Percentiles rank a stretch among this genome's conserved stretches.
These are phyloP conservation scores for Clarireedia paspali DNA, from an alignment of 2,329 filamentous ascomycete genomes.

Conservation along the genomic window DNA sequence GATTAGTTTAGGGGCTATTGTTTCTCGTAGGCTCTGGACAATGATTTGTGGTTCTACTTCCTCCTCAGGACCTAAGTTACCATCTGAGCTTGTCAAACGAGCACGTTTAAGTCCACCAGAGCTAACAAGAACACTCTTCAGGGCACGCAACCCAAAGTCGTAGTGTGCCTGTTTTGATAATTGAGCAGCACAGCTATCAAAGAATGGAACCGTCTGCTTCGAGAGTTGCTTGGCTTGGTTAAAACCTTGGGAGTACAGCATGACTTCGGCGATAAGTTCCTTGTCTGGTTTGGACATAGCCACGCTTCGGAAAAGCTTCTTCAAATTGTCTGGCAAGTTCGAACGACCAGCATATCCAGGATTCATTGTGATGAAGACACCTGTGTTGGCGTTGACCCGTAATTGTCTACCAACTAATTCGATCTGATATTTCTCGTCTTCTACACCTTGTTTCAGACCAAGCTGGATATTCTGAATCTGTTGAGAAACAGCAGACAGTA, in stretches of 20 bases:
- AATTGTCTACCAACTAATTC: slow-evolving; percentile 90
- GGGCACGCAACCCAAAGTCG: slow-evolving; percentile 92
- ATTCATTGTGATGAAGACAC: slow-evolving; percentile 99
- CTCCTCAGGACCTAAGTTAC: slow-evolving; percentile 55
- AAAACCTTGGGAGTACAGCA: slow-evolving; percentile 99
- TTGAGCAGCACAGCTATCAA: slow-evolving; percentile 74
- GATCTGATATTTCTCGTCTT: slow-evolving; percentile 81
- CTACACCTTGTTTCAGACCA: slow-evolving; percentile 75
- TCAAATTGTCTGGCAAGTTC: slow-evolving; percentile 96
- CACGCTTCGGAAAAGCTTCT: slow-evolving; percentile 98
- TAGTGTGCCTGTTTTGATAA: slow-evolving; percentile 98
- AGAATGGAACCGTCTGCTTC: slow-evolving; percentile 95
- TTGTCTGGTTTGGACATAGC: slow-evolving; percentile 99
- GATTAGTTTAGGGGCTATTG: slow-evolving; percentile 95
- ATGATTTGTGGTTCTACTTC: slow-evolving; percentile 93
- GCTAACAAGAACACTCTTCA: slow-evolving; percentile 98
- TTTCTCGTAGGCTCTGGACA: slow-evolving; percentile 96
- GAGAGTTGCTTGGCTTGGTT: slow-evolving; percentile 90
- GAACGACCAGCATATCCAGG: slow-evolving; percentile 97
- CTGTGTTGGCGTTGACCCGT: slow-evolving; percentile 83
- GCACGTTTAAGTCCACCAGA: slow-evolving; percentile 92
- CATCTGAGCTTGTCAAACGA: slow-evolving; percentile 54
- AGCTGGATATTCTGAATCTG: slow-evolving; percentile 99
- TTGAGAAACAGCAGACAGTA: slow-evolving; percentile 94
- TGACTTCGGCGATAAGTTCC: slow-evolving; percentile 98